phyloP scores from a whole-genome alignment of 2,329 filamentous ascomycete species.

The Phyllosticta citriasiana region DNA sequence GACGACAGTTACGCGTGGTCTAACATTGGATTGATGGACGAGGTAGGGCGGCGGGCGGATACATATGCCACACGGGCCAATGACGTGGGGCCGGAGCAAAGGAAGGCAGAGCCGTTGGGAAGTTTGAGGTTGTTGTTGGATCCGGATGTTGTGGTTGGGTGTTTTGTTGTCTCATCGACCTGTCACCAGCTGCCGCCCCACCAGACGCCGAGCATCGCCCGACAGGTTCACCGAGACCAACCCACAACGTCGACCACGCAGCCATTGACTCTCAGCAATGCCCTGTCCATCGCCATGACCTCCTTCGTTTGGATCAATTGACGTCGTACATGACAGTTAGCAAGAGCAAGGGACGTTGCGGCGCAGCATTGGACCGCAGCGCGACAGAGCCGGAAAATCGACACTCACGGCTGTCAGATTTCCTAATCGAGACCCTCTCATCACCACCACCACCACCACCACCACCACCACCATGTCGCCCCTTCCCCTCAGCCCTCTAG shows the following conservation, averaged over 20 bases:
- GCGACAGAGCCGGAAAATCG: neutral
- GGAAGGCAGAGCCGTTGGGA: neutral
- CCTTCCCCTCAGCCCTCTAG: slow-evolving; percentile 12
- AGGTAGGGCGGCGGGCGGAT: neutral
- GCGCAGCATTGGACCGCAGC: neutral
- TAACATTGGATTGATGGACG: neutral
- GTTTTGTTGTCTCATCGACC: neutral
- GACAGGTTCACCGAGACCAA: neutral
- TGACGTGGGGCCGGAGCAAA: neutral
- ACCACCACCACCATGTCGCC: neutral
- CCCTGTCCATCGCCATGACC: neutral
- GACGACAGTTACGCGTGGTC: neutral
- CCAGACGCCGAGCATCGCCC: neutral
- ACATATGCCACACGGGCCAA: neutral
- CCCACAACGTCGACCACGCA: neutral
- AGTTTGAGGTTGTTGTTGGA: neutral
- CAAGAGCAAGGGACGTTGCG: neutral
- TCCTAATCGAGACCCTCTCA: neutral
- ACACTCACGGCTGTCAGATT: neutral
- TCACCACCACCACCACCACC: neutral
- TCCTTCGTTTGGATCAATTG: neutral
- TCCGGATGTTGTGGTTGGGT: neutral
- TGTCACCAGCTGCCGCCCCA: neutral
- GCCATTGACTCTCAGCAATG: neutral
- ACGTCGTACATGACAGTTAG: neutral